Evolutionary conservation across 176 grass and related monocot species (phyloP), one percentile per base, ranked within the genome.

Genomic region (Oryza nivara): DNA sequence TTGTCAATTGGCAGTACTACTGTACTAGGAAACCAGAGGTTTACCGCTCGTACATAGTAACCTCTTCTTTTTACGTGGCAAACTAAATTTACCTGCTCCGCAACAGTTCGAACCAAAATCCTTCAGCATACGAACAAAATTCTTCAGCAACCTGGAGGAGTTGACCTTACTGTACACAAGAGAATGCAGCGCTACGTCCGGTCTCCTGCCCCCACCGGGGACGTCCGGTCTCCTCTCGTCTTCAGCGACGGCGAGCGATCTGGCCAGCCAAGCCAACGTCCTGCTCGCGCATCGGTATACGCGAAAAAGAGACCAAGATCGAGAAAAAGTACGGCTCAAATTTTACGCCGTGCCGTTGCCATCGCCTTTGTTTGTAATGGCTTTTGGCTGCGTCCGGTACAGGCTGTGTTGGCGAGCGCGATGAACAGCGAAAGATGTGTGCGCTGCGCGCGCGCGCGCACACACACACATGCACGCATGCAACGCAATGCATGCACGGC

Each of bases 381-480:
- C 19, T 11, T 56, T 56, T 56, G 51, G 56, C 56, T 8, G 6
- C 56, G 56, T 9, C 20, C 72, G 30, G 72, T 34, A 74, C 74
- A 73, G 67, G 56, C 74, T 73, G 63, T 73, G 63, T 40, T 40
- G 46, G 56, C 19, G 51, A 19, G 5, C 40, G 40, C 6, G 46
- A 36, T 17, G 15, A 84, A 69, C 81, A 75, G 82, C 79, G 82
- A 85, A 85, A 85, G 87, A 23, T 69, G 45, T 1, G 11, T n/a
- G 45, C 2, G 36, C 6, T 41, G 7, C 8, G 43, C 43, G 43
- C 43, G 43, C 43, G 43, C 43, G 28, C 26, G 26, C 26, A 1
- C 28, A 30, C 28, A 30, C 28, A 44, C 38, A 30, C 3, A 10
- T 67, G 19, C 48, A 68, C 3, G 20, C 80, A 40, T 19, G 67